Conservation (phyloP, 352 stramenopile species). For the Thalassiosira mediterranea region DNA sequence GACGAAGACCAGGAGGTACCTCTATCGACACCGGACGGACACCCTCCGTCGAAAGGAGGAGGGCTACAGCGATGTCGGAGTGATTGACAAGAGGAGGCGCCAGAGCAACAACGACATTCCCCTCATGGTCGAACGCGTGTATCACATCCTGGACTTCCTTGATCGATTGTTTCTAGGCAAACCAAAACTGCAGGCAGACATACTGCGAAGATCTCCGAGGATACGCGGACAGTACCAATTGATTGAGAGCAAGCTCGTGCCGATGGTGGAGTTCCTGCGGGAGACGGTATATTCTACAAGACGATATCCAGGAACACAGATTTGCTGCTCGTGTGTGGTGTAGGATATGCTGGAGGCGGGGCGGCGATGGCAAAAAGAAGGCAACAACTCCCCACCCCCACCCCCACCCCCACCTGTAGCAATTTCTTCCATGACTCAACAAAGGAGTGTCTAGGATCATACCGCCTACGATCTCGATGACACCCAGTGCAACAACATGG, state of each 20-base stretch:
- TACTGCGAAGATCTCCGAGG: slow-evolving; percentile 63
- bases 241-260: slow-evolving; percentile 57
- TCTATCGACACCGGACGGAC: slow-evolving; percentile 60
- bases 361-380: too few relatives aligned
- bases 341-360: slow-evolving; percentile 42
- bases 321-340: slow-evolving; percentile 54
- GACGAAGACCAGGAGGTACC: slow-evolving; percentile 65
- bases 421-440: too few relatives aligned
- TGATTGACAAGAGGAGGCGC: not conserved
- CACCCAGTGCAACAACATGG: too few relatives aligned
- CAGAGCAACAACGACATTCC: slow-evolving; percentile 1
- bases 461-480: too few relatives aligned
- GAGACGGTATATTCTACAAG: slow-evolving; percentile 58
- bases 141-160: slow-evolving; percentile 69
- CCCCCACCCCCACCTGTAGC: too few relatives aligned
- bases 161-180: slow-evolving; percentile 40
- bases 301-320: slow-evolving; percentile 66
- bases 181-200: slow-evolving; percentile 34
- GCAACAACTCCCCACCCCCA: too few relatives aligned
- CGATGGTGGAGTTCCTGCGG: slow-evolving; percentile 74
- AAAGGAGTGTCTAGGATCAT: too few relatives aligned
- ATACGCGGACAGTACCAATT: slow-evolving; percentile 66
- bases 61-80: not conserved
- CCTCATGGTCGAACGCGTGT: slow-evolving; percentile 27
- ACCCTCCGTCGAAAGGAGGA: not conserved